These are phyloP conservation scores for Linnemannia exigua DNA, from an alignment of 192 early-diverging fungal species.

Conservation along the genomic window DNA sequence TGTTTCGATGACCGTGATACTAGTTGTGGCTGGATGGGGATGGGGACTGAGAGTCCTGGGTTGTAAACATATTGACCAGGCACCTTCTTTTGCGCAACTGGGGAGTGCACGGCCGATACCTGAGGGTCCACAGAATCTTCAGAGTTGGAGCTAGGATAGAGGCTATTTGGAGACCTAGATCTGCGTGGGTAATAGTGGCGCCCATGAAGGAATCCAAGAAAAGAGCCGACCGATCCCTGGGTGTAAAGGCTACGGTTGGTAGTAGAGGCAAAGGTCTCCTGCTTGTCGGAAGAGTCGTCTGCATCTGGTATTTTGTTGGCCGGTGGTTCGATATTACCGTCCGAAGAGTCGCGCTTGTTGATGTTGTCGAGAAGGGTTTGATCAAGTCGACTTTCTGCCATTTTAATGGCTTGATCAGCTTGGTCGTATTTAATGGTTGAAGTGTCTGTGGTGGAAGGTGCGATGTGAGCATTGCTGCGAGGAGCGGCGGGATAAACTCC, in stretches of 20 bases:
- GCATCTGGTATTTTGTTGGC: background rate
- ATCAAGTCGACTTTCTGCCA: too few relatives aligned
- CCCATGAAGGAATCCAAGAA: background rate
- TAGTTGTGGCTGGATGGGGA: slow-evolving; percentile 11
- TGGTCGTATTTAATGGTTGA: too few relatives aligned
- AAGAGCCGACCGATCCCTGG: background rate
- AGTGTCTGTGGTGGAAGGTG: too few relatives aligned
- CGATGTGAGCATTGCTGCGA: too few relatives aligned
- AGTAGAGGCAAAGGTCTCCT: background rate
- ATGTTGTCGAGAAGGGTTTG: too few relatives aligned
- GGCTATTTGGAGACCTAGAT: background rate
- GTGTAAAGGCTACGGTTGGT: background rate
- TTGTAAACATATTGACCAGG: background rate
- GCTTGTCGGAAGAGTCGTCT: background rate
- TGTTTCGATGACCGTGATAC: background rate
- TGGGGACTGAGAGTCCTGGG: background rate
- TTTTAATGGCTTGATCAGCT: too few relatives aligned
- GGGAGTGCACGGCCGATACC: background rate
- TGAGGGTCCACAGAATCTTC: background rate
- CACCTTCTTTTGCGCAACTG: background rate
- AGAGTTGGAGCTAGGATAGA: background rate
- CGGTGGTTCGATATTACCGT: background rate
- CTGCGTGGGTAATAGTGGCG: background rate
- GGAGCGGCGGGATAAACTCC: too few relatives aligned
- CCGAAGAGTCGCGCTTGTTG: too few relatives aligned